These are phyloP conservation scores for Austroboletus niveus DNA, from an alignment of 1,284 basidiomycete genomes.

Conservation along the genomic window DNA sequence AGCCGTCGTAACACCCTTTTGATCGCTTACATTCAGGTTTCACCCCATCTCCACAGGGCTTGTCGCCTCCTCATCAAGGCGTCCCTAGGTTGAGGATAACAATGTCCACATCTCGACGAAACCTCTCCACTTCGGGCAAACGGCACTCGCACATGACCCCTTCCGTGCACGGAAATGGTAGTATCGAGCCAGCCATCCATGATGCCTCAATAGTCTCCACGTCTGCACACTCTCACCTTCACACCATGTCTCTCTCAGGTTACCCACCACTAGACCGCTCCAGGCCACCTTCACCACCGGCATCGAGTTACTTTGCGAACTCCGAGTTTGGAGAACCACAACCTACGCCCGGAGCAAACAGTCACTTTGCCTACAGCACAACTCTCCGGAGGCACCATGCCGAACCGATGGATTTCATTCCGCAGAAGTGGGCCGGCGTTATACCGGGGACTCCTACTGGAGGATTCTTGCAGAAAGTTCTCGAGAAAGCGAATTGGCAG, in stretches of 20 bases:
- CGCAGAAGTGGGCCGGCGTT: constrained; percentile 35
- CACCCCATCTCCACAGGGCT: not conserved
- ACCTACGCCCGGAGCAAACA: constrained; percentile 57
- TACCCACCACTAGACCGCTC: constrained; percentile 16
- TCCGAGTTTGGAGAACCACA: constrained; percentile 50
- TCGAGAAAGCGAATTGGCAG: constrained; percentile 42
- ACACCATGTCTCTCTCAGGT: constrained; percentile 10
- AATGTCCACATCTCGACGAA: constrained; percentile 32
- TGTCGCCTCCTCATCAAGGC: not conserved
- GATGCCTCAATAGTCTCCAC: constrained; percentile 20
- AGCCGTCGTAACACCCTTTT: too few relatives aligned
- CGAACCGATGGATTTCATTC: constrained; percentile 34
- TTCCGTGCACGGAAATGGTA: constrained; percentile 1
- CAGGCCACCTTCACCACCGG: constrained; percentile 63
- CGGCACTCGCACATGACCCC: constrained; percentile 14
- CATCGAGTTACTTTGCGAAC: constrained; percentile 68
- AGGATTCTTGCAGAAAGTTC: constrained; percentile 41
- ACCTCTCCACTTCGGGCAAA: constrained; percentile 16
- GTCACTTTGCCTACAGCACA: constrained; percentile 82
- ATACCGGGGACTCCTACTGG: constrained; percentile 44
- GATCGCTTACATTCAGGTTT: not conserved
- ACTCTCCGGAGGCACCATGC: constrained; percentile 67
- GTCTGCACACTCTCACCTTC: constrained; percentile 19
- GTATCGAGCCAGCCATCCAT: constrained; percentile 13
- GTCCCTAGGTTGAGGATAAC: not conserved